phyloP scores from a whole-genome alignment of 345 rosid genomes.

The Acer negundo region DNA sequence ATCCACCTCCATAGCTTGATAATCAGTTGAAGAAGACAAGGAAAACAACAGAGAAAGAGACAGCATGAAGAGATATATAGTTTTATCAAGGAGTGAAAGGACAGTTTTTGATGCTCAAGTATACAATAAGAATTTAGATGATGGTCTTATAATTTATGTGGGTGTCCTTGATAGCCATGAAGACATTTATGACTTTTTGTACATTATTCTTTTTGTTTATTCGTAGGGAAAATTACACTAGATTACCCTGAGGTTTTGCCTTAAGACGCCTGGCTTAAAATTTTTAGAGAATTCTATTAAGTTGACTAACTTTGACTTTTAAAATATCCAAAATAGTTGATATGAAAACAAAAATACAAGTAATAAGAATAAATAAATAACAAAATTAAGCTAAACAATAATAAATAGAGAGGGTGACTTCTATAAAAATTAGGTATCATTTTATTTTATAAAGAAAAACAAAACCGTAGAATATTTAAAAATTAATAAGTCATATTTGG shows the following conservation, averaged over 20 bases:
- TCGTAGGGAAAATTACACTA: not conserved
- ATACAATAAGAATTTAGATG: not conserved
- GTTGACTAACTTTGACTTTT: too few relatives aligned
- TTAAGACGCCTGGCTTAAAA: too few relatives aligned
- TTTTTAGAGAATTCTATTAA: too few relatives aligned
- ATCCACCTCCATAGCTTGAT: conserved; percentile 28
- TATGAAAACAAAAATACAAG: too few relatives aligned
- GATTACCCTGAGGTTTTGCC: not conserved
- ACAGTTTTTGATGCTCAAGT: not conserved
- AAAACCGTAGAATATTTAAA: too few relatives aligned
- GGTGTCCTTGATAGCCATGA: not conserved
- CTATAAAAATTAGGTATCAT: too few relatives aligned
- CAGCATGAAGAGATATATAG: not conserved
- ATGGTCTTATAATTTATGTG: not conserved
- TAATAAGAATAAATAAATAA: too few relatives aligned
- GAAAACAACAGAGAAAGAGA: conserved; percentile 10
- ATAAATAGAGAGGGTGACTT: too few relatives aligned
- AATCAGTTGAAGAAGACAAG: not conserved
- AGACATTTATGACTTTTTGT: not conserved
- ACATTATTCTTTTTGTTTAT: not conserved
- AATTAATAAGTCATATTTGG: too few relatives aligned
- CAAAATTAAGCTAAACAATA: too few relatives aligned
- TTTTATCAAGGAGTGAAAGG: conserved; percentile 12
- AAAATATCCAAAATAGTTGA: too few relatives aligned
- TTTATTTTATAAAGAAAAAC: too few relatives aligned